These are phyloP conservation scores for Perkinsus olseni DNA, from an alignment of 169 alveolate species.

Conservation along the genomic window DNA sequence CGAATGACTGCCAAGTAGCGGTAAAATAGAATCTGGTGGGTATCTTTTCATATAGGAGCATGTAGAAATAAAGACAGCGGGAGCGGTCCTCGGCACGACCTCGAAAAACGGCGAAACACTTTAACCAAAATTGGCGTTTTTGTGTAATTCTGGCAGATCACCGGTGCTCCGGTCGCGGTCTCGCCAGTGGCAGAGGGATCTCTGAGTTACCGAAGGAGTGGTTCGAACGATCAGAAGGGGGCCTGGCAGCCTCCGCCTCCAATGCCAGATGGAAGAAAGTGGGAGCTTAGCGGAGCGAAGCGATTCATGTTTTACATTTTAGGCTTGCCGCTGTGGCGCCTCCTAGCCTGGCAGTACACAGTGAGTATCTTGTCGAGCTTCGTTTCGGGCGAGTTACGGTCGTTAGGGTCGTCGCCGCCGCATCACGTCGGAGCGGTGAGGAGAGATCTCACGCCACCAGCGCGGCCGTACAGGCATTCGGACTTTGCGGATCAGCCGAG, in stretches of 20 bases:
- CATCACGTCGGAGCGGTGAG: background rate
- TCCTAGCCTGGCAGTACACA: background rate
- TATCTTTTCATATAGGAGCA: too few species aligned
- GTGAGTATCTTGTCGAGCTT: too few species aligned
- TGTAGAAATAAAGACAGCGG: too few species aligned
- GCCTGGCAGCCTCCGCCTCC: background rate
- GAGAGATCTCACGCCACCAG: background rate
- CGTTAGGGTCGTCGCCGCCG: too few species aligned
- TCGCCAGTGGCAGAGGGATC: background rate
- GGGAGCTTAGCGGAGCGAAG: background rate
- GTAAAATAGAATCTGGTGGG: too few species aligned
- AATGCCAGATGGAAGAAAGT: background rate
- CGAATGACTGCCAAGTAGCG: too few species aligned
- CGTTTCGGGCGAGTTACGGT: too few species aligned
- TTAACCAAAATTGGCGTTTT: background rate
- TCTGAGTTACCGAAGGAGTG: background rate
- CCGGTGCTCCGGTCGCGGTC: background rate
- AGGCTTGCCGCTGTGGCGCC: background rate
- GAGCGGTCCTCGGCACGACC: too few species aligned
- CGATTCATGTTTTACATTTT: background rate
- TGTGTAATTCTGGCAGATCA: background rate
- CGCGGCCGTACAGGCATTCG: background rate
- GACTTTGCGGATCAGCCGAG: background rate
- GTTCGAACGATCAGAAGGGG: background rate
- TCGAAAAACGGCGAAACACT: too few species aligned